Evolutionary conservation across 192 early-diverging fungal genomes (phyloP), one percentile per base, ranked within the genome.

Genomic region (Oehlia diaphana): DNA sequence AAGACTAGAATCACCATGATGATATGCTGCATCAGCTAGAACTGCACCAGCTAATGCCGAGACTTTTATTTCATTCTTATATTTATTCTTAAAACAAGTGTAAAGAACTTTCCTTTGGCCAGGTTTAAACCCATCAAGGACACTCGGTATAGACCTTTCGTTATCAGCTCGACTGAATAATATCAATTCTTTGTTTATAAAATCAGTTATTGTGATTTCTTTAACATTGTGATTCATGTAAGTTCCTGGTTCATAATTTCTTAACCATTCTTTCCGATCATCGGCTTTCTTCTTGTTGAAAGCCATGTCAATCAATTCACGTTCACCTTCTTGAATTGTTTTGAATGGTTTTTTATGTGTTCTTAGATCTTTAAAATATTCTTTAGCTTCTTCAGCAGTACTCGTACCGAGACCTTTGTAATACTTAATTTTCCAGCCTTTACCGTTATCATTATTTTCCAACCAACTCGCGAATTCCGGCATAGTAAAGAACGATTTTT

Each of bases 401-500:
- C 90, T 93, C 9, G 97, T 96, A 84, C 97, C 97, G 83, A 99
- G 85, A 90, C 97, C 97, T 16, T 99, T 99, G 84, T 94, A 99
- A 91, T 99, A 99, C 85, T 98, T 99, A 71, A 93, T 89, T 35
- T 77, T 86, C 94, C 94, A 99, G n/a, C 91, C 91, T 72, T 90
- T 92, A 1, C 91, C 92, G 33, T 92, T 83, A 39, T 93, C 87
- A 72, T 93, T 87, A 47, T 83, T 82, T 62, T 78, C 68, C 47
- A 88, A 91, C 98, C 98, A 99, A 61, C 82, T 72, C 83, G 97
- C 93, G 79, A 95, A 99, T 82, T 99, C 97, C 5, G 95, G 93
- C 64, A 97, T 91, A 2, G 97, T 98, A 78, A 92, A 99, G 85
- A 99, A 99, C 14, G 91, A 80, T 12, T 87, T 85, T 47, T 58